phyloP scores from a whole-genome alignment of 2,329 filamentous ascomycete genomes.

The Penicillium nordicum region DNA sequence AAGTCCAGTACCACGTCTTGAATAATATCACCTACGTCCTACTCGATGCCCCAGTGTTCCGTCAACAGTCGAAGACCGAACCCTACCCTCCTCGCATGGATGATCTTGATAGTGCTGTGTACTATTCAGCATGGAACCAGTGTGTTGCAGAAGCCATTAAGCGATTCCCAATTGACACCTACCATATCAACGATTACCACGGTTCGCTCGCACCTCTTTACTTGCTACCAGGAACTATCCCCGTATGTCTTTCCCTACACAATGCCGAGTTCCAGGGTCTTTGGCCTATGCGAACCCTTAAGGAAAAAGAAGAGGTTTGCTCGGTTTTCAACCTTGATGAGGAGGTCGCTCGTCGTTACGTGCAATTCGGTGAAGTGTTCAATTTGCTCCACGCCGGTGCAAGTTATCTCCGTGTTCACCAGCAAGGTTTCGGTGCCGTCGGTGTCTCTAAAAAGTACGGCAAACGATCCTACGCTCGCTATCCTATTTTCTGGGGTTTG shows the following conservation, averaged over 20 bases:
- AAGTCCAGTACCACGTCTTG: slow-evolving; percentile 61
- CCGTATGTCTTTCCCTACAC: slow-evolving; percentile 63
- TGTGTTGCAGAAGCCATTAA: slow-evolving; percentile 63
- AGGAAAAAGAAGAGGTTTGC: slow-evolving; percentile 62
- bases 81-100: slow-evolving; percentile 68
- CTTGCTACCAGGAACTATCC: slow-evolving; percentile 60
- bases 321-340: slow-evolving; percentile 61
- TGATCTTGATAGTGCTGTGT: slow-evolving; percentile 64
- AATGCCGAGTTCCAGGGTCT: slow-evolving; percentile 68
- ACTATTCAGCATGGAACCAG: slow-evolving; percentile 68
- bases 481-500: slow-evolving; percentile 67
- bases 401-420: slow-evolving; percentile 63
- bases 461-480: slow-evolving; percentile 63
- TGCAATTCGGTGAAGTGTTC: slow-evolving; percentile 67
- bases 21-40: slow-evolving; percentile 67
- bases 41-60: slow-evolving; percentile 64
- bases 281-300: slow-evolving; percentile 62
- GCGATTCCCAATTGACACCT: slow-evolving; percentile 61
- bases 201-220: slow-evolving; percentile 63
- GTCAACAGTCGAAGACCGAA: slow-evolving; percentile 60
- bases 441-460: slow-evolving; percentile 68
- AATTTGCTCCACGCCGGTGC: slow-evolving; percentile 66
- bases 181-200: slow-evolving; percentile 66
- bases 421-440: slow-evolving; percentile 66
- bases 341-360: slow-evolving; percentile 57